These are phyloP conservation scores for Albizia julibrissin DNA, from an alignment of 306 rosid genomes.

Conservation along the genomic window DNA sequence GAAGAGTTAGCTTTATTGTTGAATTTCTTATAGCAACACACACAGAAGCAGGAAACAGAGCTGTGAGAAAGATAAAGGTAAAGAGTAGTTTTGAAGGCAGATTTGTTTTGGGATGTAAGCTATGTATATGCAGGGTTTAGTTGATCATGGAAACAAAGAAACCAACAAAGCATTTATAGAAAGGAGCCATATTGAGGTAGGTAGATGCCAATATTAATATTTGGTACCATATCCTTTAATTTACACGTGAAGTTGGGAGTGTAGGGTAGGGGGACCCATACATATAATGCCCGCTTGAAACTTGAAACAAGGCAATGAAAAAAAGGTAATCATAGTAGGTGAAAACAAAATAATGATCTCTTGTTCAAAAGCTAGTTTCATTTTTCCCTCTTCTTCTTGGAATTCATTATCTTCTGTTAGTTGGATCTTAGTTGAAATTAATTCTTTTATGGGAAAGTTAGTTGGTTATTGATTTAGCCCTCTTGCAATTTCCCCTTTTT, in stretches of 20 bases:
- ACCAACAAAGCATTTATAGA: slow-evolving; percentile 29
- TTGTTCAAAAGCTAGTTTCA: slow-evolving; percentile 37
- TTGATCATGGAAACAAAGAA: slow-evolving; percentile 25
- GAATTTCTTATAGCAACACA: neutral
- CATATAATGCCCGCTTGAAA: slow-evolving; percentile 46
- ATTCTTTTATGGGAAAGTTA: slow-evolving; percentile 24
- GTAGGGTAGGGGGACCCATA: slow-evolving; percentile 47
- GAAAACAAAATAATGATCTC: slow-evolving; percentile 5
- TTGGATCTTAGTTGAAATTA: slow-evolving; percentile 45
- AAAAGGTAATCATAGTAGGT: slow-evolving; percentile 32
- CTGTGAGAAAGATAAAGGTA: neutral
- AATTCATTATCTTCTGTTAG: slow-evolving; percentile 42
- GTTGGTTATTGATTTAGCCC: slow-evolving; percentile 26
- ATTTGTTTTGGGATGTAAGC: neutral
- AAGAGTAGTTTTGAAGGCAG: slow-evolving; percentile 3
- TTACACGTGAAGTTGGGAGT: slow-evolving; percentile 52
- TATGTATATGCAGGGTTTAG: neutral
- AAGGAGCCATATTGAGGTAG: slow-evolving; percentile 30
- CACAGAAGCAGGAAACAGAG: slow-evolving; percentile 20
- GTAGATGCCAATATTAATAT: slow-evolving; percentile 29
- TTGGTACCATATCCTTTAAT: slow-evolving; percentile 14
- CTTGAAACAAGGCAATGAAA: neutral
- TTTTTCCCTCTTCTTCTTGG: slow-evolving; percentile 17
- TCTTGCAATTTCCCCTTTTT: slow-evolving; percentile 11
- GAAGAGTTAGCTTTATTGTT: neutral